Base-by-base conservation (phyloP, 2,329 filamentous ascomycete species). In the Penicillium sp. region DNA sequence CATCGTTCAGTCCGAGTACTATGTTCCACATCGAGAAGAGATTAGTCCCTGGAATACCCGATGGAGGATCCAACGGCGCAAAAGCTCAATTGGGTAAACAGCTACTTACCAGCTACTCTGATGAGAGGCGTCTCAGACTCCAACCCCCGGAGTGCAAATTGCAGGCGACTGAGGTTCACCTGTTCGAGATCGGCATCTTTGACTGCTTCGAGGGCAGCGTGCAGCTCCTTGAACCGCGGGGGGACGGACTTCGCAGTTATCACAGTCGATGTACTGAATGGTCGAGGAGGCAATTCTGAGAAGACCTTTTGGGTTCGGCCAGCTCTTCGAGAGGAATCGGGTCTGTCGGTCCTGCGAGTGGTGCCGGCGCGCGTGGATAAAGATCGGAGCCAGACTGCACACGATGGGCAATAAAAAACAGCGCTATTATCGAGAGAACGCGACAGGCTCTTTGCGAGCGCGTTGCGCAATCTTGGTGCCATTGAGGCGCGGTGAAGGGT, bases 101-200 rank as follows among this genome's bases (percentile, higher is more conserved):
- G 31, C 13, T 35, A 64, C 67, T 42, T 65, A 75, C 80, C 72
- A 38, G 80, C 81, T 58, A 85, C 68, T 41, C 82, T 70, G 37
- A 81, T 74, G 9, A 80, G 72, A 2, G 79, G 76, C 53, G 73
- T 68, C 39, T 77, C 71, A 19, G 73, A 75, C 60, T 81, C 80
- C 54, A 85, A 64, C 2, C 81, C 80, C 47, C 79, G 68, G 54
- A 82, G 63, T 14, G 80, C 81, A 60, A 85, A 75, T 61, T 82
- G 78, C 53, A 85, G 62, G 47, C 80, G 72, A 60, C 80, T 82
- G 27, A 81, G 66, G 61, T 82, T 81, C 43, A 83, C 76, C 62
- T 80, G 78, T 39, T 75, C 75, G 49, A 77, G 73, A 18, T 80
- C 80, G 31, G 72, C 71, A 45, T 74, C 72, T 52, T 77, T 73